A percentile compares a stretch with the other conserved stretches of the same genome.
Conservation (phyloP, 1,284 basidiomycete genomes). For the Ustilago trichophora region DNA sequence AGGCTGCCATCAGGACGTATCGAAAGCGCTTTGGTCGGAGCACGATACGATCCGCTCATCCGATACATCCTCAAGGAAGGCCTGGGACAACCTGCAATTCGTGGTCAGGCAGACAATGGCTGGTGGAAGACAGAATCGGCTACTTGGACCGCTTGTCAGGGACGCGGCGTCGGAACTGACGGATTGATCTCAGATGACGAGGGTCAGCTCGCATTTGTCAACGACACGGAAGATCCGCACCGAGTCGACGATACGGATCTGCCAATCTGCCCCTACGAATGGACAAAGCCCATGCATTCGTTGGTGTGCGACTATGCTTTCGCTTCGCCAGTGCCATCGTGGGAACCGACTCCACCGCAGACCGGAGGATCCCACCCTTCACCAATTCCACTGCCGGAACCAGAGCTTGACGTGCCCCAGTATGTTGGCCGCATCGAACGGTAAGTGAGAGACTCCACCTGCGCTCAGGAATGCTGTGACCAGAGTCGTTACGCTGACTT, state of each 20-base stretch:
- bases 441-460: too few species aligned
- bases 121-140: constrained; percentile 48
- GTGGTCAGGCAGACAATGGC: neutral
- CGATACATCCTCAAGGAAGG: constrained; percentile 87
- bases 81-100: constrained; percentile 53
- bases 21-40: constrained; percentile 78
- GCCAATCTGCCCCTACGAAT: constrained; percentile 76
- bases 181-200: neutral
- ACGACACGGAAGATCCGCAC: constrained; percentile 7
- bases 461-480: too few species aligned
- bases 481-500: neutral
- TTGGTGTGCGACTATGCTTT: constrained; percentile 69
- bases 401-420: constrained; percentile 84
- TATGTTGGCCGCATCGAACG: constrained; percentile 73
- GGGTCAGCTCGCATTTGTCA: constrained; percentile 20
- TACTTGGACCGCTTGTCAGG: constrained; percentile 59
- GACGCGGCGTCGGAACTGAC: neutral
- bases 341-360: constrained; percentile 12
- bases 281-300: constrained; percentile 55
- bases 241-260: constrained; percentile 61
- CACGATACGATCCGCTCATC: constrained; percentile 87
- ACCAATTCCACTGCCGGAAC: constrained; percentile 47
- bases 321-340: constrained; percentile 72
- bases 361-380: neutral
- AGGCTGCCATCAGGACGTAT: constrained; percentile 75